phyloP scores from a whole-genome alignment of 2,329 filamentous ascomycete genomes.

The Exophiala alcalophila region DNA sequence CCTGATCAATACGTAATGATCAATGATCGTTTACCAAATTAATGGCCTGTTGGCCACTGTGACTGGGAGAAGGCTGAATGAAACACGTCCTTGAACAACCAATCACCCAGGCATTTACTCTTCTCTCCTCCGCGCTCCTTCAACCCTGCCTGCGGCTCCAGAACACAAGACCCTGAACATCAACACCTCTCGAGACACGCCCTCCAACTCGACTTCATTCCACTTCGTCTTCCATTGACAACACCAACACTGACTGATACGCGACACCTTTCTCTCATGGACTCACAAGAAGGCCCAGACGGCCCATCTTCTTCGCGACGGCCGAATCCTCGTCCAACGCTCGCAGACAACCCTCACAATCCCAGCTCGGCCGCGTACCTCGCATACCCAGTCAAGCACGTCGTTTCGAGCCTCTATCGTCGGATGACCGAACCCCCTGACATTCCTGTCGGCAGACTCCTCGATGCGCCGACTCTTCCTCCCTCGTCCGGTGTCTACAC shows the following conservation, averaged over 20 bases:
- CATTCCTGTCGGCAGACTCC: constrained; percentile 28
- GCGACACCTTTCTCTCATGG: constrained; percentile 12
- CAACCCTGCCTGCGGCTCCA: neutral
- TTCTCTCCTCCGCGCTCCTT: too few relatives aligned
- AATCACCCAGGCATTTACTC: too few relatives aligned
- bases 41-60: too few relatives aligned
- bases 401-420: constrained; percentile 63
- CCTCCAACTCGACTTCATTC: constrained; percentile 1
- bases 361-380: constrained; percentile 46
- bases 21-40: too few relatives aligned
- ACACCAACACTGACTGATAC: too few relatives aligned
- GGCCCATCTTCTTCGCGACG: constrained; percentile 11
- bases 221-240: neutral
- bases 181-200: neutral
- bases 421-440: constrained; percentile 54
- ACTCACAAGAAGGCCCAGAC: constrained; percentile 14
- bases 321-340: constrained; percentile 15
- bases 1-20: too few relatives aligned
- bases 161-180: neutral
- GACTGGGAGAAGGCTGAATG: too few relatives aligned
- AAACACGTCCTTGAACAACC: too few relatives aligned
- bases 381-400: constrained; percentile 51
- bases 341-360: constrained; percentile 34
- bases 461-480: constrained; percentile 30
- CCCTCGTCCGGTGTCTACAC: constrained; percentile 53